Base-by-base conservation (phyloP, 1,284 basidiomycete genomes). In the Puccinia triticina region DNA sequence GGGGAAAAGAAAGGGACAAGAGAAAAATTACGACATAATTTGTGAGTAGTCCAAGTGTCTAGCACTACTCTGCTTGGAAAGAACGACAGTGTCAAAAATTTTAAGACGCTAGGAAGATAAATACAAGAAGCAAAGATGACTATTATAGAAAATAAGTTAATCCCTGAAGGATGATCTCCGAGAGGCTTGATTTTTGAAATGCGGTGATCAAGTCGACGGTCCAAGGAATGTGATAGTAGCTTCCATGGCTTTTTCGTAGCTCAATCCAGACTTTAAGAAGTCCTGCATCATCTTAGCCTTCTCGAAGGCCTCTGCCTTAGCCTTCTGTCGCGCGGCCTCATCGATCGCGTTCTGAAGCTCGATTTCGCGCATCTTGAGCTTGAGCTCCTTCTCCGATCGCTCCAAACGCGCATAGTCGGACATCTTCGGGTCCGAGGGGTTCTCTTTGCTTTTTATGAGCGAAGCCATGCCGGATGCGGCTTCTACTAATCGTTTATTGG, bases 231-330 rank as follows among this genome's bases (percentile, higher is more conserved):
- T 21, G 32, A 43, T 2, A 29, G 64, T 67, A 16, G 29, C 40
- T n/a, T 67, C 14, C 64, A 67, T 67, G 7, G 67, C 67, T 32
- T n/a, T n/a, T 16, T 69, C 40, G 23, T 18, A 69, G 26, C 40
- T 46, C 21, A 69, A 29, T 10, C 67, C 67, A 14, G 37, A 46
- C 21, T 23, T 21, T 23, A 69, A 16, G 67, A 69, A 69, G 46
- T 69, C 40, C 40, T 69, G 67, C 23, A n/a, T 69, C 67, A 69
- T 69, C 67, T 48, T 69, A 26, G 67, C 67, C 23, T 37, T 46
- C 10, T 46, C 40, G 23, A 69, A 69, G 1, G 67, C 67, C 1
- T 29, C 67, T 1, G 67, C 2, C 7, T 43, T 46, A 16, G 67
- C n/a, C n/a, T n/a, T n/a, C 3, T 69, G 37, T 26, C 37, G 37